These are phyloP conservation scores for Aspergillus ellipticus DNA, from an alignment of 495 filamentous ascomycete species.

Conservation along the genomic window DNA sequence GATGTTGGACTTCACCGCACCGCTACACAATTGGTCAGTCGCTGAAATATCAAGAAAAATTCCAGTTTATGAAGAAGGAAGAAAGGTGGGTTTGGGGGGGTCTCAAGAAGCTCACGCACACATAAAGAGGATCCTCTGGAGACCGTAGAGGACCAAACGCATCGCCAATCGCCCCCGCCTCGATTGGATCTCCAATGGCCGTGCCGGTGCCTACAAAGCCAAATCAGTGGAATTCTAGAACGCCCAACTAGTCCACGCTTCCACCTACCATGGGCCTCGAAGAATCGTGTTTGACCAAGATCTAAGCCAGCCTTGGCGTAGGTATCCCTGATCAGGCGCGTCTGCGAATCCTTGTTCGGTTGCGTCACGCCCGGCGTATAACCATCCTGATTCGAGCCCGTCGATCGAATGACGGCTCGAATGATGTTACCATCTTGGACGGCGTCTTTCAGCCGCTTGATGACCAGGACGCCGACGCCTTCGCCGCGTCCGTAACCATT, in stretches of 20 bases:
- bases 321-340: conserved; percentile 43
- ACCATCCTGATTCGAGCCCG: conserved; percentile 29
- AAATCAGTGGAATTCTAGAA: too few species aligned
- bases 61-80: too few species aligned
- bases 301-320: conserved; percentile 44
- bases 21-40: background rate
- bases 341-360: conserved; percentile 54
- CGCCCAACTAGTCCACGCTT: too few species aligned
- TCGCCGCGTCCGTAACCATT: conserved; percentile 45
- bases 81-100: too few species aligned
- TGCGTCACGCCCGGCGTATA: conserved; percentile 48
- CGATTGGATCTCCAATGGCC: conserved; percentile 55
- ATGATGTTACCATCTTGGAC: conserved; percentile 38
- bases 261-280: conserved; percentile 35
- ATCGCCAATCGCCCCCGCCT: conserved; percentile 50
- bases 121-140: background rate
- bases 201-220: conserved; percentile 38
- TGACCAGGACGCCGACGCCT: conserved; percentile 30
- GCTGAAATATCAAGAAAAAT: too few species aligned
- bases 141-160: conserved; percentile 23
- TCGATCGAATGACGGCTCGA: conserved; percentile 40
- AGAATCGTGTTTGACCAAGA: conserved; percentile 41
- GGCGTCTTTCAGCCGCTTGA: conserved; percentile 35
- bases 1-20: conserved; percentile 35
- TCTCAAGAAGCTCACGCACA: background rate